Evolutionary conservation across 179 eudicot species (phyloP).

Genomic region (Pouteria campechiana): DNA sequence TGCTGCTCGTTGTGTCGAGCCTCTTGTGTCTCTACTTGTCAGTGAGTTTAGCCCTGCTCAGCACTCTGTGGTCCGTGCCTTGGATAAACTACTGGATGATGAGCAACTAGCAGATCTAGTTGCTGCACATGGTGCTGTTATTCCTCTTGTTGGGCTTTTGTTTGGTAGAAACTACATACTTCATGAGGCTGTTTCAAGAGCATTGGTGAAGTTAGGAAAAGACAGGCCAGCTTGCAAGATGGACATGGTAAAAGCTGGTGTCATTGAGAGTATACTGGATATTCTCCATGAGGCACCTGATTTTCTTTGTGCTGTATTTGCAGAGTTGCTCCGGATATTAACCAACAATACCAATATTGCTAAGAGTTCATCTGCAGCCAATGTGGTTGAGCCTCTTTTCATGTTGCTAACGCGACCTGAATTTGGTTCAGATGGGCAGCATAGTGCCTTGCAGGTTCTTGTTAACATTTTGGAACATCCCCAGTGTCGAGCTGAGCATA

Average conservation of each 20-base stretch:
- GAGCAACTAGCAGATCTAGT: conserved; percentile 86
- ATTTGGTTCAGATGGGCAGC: conserved; percentile 94
- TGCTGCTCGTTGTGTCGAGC: conserved; percentile 93
- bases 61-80: conserved; percentile 75
- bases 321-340: conserved; percentile 84
- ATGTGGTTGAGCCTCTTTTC: conserved; percentile 83
- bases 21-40: conserved; percentile 76
- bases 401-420: conserved; percentile 61
- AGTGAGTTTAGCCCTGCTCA: conserved; percentile 79
- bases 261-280: conserved; percentile 79
- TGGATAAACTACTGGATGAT: conserved; percentile 85
- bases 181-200: conserved; percentile 83
- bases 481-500: conserved; percentile 64
- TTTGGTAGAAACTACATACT: conserved; percentile 72
- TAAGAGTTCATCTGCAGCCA: conserved; percentile 86
- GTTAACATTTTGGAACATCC: conserved; percentile 88
- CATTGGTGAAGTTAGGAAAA: conserved; percentile 93
- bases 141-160: conserved; percentile 90
- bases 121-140: conserved; percentile 85
- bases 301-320: conserved; percentile 81
- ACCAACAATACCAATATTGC: conserved; percentile 93
- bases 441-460: conserved; percentile 89
- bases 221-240: conserved; percentile 92
- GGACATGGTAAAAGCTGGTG: conserved; percentile 98
- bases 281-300: conserved; percentile 86